Conservation (phyloP, 75 land plant genomes). For the Chamaecyparis obtusa region DNA sequence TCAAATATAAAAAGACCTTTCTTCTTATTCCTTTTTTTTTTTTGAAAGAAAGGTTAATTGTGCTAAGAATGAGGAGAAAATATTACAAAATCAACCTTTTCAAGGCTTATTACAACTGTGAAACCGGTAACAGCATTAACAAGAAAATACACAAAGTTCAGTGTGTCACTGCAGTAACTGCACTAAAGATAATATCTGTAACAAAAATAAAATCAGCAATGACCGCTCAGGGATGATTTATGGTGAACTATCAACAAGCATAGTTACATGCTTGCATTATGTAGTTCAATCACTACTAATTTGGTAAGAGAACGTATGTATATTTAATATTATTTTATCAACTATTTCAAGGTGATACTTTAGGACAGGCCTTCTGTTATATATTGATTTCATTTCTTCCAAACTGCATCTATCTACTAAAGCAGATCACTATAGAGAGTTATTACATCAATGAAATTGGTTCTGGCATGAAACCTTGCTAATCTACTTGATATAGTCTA, state of each 20-base stretch:
- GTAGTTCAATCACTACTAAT: neutral
- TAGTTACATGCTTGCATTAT: neutral
- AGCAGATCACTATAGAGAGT: neutral
- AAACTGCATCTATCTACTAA: neutral
- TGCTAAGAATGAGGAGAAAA: no score
- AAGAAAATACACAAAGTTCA: no score
- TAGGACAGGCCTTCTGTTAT: neutral
- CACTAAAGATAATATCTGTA: neutral
- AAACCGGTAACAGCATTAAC: no score
- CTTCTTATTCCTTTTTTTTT: neutral
- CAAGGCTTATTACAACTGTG: no score
- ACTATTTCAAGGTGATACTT: neutral
- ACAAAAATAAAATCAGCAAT: neutral
- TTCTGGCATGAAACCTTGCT: neutral
- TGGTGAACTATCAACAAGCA: neutral
- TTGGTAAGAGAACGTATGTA: neutral
- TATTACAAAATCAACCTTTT: no score
- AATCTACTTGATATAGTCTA: neutral
- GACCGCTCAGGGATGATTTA: neutral
- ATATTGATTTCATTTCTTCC: neutral
- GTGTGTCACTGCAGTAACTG: no score
- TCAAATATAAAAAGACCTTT: neutral
- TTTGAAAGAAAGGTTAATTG: no score
- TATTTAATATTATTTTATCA: neutral
- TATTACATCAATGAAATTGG: neutral